These are phyloP conservation scores for Gamsiella multidivaricata DNA, from an alignment of 192 early-diverging fungal species.

Conservation along the genomic window DNA sequence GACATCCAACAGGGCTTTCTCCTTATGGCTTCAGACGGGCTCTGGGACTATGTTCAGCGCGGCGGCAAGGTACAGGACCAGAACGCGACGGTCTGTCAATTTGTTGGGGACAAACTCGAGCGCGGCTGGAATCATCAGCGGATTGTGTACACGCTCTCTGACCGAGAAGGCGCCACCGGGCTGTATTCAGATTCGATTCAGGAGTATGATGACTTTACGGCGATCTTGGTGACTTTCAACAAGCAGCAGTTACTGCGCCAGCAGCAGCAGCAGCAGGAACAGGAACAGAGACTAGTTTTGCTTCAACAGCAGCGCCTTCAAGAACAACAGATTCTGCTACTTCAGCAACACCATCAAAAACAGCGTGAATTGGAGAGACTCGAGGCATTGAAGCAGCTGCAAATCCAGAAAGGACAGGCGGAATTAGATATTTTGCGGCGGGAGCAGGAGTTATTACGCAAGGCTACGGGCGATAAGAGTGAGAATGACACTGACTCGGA, in stretches of 20 bases:
- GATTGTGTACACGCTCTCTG: constrained; percentile 59
- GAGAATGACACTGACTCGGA: constrained; percentile 16
- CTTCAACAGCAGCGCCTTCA: constrained; percentile 3
- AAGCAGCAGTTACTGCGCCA: constrained; percentile 26
- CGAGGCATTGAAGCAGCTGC: constrained; percentile 12
- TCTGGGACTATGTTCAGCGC: constrained; percentile 67
- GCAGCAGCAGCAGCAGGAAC: constrained; percentile 4
- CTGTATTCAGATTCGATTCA: constrained; percentile 65
- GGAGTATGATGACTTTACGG: constrained; percentile 71
- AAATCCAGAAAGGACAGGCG: constrained; percentile 20
- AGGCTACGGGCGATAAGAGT: not conserved
- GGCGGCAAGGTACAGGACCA: constrained; percentile 60
- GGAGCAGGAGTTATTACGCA: constrained; percentile 1
- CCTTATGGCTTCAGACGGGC: constrained; percentile 69
- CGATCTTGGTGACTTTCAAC: constrained; percentile 57
- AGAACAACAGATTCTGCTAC: constrained; percentile 11
- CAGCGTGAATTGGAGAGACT: not conserved
- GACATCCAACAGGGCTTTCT: constrained; percentile 58
- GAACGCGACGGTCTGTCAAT: constrained; percentile 60
- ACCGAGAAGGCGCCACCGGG: constrained; percentile 58
- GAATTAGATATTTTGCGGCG: constrained; percentile 3
- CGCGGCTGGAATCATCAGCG: constrained; percentile 59
- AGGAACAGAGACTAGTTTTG: not conserved
- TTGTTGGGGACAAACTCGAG: constrained; percentile 63
- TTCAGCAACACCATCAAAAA: constrained; percentile 9